Conservation (phyloP, 768 basidiomycete species). For the Lyophyllum atratum region DNA sequence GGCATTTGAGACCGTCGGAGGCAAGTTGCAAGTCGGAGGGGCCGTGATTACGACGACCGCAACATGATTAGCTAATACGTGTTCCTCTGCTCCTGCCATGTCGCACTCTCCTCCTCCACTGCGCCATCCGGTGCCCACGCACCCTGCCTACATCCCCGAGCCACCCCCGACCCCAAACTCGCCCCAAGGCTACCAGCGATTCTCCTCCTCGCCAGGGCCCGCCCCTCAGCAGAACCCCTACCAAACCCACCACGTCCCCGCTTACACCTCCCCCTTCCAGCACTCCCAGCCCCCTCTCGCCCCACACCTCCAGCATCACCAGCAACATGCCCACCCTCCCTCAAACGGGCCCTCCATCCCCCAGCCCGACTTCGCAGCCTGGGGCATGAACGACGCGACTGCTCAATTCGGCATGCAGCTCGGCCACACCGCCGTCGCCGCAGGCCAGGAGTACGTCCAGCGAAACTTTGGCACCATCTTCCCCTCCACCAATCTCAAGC, state of each 20-base stretch:
- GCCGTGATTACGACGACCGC: too few species aligned
- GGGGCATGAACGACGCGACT: conserved; percentile 91
- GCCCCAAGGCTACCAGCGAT: conserved; percentile 75
- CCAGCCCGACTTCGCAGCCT: conserved; percentile 60
- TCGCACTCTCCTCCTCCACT: conserved; percentile 74
- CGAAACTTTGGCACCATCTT: conserved; percentile 53
- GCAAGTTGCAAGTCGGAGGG: too few species aligned
- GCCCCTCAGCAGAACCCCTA: conserved; percentile 26
- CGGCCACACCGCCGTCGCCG: conserved; percentile 86
- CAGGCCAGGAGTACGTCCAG: conserved; percentile 95
- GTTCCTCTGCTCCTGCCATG: conserved; percentile 3
- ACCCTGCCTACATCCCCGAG: conserved; percentile 83
- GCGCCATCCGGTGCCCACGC: conserved; percentile 86
- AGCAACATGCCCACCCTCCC: conserved; percentile 7
- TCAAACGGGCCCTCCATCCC: conserved; percentile 28
- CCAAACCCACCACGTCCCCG: conserved; percentile 39
- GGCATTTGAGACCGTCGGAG: too few species aligned
- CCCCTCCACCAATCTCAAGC: conserved; percentile 17
- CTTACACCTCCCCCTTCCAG: conserved; percentile 51
- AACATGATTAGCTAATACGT: not conserved
- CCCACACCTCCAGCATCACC: conserved; percentile 22
- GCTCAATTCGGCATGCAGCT: conserved; percentile 97
- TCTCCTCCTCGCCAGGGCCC: conserved; percentile 59
- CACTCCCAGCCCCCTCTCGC: conserved; percentile 35
- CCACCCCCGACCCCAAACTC: conserved; percentile 77